phyloP scores from a whole-genome alignment of 2,329 filamentous ascomycete genomes.

The Alternaria metachromatica region DNA sequence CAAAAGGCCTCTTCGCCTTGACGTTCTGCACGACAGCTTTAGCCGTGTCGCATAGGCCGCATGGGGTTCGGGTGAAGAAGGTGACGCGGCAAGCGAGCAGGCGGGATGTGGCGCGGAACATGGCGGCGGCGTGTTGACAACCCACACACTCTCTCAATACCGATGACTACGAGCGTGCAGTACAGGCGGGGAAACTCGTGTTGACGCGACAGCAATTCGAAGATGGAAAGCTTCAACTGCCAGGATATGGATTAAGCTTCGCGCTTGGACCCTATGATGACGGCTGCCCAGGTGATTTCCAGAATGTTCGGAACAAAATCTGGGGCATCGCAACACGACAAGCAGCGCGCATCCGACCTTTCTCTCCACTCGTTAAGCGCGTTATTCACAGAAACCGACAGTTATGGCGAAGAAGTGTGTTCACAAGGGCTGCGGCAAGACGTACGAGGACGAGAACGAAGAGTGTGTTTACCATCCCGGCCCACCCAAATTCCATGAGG shows the following conservation, averaged over 20 bases:
- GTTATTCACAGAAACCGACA: neutral
- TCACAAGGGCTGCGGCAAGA: slow-evolving; percentile 93
- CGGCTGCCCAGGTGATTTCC: slow-evolving; percentile 38
- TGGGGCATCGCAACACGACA: slow-evolving; percentile 9
- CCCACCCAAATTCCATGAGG: slow-evolving; percentile 91
- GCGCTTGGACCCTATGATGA: slow-evolving; percentile 35
- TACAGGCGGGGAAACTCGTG: neutral
- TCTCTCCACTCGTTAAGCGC: slow-evolving; percentile 5
- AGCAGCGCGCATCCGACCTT: slow-evolving; percentile 13
- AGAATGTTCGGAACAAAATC: slow-evolving; percentile 44
- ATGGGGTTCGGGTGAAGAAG: slow-evolving; percentile 75
- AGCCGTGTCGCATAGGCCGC: slow-evolving; percentile 73
- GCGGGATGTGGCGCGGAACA: slow-evolving; percentile 43
- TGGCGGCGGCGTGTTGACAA: slow-evolving; percentile 12
- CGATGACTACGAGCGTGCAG: neutral
- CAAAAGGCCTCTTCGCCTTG: slow-evolving; percentile 71
- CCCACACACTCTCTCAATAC: neutral
- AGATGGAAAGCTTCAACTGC: slow-evolving; percentile 4
- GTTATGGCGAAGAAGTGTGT: slow-evolving; percentile 85
- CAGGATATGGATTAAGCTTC: neutral
- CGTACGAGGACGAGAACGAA: slow-evolving; percentile 81
- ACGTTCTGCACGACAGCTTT: slow-evolving; percentile 72
- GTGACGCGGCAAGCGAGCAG: slow-evolving; percentile 65
- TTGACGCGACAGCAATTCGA: neutral
- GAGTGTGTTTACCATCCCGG: slow-evolving; percentile 91